These are phyloP conservation scores for Auricularia heimuer DNA, from an alignment of 768 basidiomycete species.

Conservation along the genomic window DNA sequence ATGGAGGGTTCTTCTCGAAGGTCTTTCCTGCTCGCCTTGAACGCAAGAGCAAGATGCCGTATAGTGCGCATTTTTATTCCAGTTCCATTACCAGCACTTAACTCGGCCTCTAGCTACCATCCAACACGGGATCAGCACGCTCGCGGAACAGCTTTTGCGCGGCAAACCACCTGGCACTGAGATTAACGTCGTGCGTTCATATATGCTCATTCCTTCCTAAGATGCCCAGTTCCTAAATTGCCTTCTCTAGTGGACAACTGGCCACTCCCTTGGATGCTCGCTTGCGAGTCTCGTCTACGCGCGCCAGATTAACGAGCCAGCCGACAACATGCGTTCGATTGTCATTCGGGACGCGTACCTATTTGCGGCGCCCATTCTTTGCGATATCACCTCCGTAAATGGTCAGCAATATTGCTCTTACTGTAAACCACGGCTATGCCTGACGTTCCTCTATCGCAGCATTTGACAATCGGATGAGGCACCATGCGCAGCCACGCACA, in stretches of 20 bases:
- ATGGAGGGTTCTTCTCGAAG: conserved; percentile 14
- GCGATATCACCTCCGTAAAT: conserved; percentile 13
- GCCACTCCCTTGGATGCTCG: conserved; percentile 14
- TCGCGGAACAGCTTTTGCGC: conserved; percentile 7
- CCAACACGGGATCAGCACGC: conserved; percentile 9
- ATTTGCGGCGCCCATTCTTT: conserved; percentile 14
- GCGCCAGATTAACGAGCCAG: conserved; percentile 11
- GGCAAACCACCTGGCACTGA: conserved; percentile 9
- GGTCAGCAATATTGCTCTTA: conserved; percentile 1
- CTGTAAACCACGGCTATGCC: too few species aligned
- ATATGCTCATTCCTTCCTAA: too few species aligned
- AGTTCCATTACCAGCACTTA: too few species aligned
- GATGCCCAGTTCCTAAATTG: not conserved
- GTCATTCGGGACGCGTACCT: conserved; percentile 14
- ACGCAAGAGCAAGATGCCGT: conserved; percentile 10
- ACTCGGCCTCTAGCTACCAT: conserved; percentile 7
- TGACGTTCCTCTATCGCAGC: not conserved
- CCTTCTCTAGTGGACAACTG: conserved; percentile 10
- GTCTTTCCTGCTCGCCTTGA: conserved; percentile 11
- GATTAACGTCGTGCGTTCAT: conserved; percentile 10
- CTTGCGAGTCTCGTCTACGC: conserved; percentile 14
- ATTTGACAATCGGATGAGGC: conserved; percentile 13
- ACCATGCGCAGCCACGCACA: conserved; percentile 12
- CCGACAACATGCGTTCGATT: conserved; percentile 8
- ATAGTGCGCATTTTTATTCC: conserved; percentile 2